Conservation (phyloP, 371 early-diverging fungal genomes). For the Mucor saturninus region DNA sequence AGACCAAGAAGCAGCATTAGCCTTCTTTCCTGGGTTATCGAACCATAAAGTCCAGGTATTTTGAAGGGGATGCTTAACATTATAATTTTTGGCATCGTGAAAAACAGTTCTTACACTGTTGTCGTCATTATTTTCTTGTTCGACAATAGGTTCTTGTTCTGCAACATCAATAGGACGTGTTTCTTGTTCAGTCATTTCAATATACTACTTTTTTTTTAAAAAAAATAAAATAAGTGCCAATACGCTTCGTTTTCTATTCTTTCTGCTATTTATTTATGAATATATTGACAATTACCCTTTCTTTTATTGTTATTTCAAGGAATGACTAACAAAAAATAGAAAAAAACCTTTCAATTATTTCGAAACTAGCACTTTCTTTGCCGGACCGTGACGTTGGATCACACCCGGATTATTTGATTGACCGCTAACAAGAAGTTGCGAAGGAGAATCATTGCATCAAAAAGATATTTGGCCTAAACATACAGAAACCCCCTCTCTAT, state of each 20-base stretch:
- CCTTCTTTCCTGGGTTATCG: constrained; percentile 84
- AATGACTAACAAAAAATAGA: not conserved
- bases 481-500: constrained; percentile 27
- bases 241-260: not conserved
- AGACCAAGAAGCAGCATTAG: constrained; percentile 82
- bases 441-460: constrained; percentile 11
- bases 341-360: constrained; percentile 3
- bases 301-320: not conserved
- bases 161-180: constrained; percentile 26
- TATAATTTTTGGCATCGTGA: constrained; percentile 71
- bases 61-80: constrained; percentile 89
- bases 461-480: constrained; percentile 4
- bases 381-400: constrained; percentile 7
- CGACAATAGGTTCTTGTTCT: constrained; percentile 3
- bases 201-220: not conserved
- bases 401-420: not conserved
- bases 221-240: not conserved
- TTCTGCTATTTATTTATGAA: not conserved
- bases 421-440: not conserved
- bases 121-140: constrained; percentile 38
- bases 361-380: not conserved
- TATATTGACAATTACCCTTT: constrained; percentile 5
- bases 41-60: constrained; percentile 94
- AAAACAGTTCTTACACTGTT: constrained; percentile 68
- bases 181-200: constrained; percentile 29